Evolutionary conservation across 2,329 filamentous ascomycete species (phyloP).

Genomic region (Cordyceps cateniannulata): DNA sequence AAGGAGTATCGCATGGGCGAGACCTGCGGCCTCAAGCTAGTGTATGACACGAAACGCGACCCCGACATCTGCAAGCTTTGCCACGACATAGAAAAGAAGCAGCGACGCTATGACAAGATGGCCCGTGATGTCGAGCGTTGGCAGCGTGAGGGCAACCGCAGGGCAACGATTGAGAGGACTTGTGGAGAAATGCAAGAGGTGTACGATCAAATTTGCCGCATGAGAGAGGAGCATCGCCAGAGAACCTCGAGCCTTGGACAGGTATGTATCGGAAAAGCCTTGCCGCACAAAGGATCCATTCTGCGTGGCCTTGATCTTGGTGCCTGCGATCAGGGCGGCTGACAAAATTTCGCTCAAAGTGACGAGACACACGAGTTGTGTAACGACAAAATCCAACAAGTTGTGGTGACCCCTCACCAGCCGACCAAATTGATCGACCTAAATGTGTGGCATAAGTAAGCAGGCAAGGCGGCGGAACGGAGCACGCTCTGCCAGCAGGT

Average conservation of each 20-base stretch:
- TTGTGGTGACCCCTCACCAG: constrained; percentile 10
- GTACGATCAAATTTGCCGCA: constrained; percentile 48
- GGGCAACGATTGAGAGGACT: constrained; percentile 66
- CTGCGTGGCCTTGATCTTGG: neutral
- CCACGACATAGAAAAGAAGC: constrained; percentile 82
- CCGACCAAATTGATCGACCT: constrained; percentile 10
- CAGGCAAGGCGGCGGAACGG: constrained; percentile 1
- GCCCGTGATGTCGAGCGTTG: constrained; percentile 68
- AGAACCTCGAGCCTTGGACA: constrained; percentile 29
- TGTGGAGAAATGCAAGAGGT: constrained; percentile 63
- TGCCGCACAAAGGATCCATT: neutral
- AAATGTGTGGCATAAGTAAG: constrained; percentile 6
- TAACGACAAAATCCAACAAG: constrained; percentile 4
- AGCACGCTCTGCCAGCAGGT: constrained; percentile 10
- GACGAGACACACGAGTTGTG: neutral
- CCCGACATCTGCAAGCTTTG: constrained; percentile 72
- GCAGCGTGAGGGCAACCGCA: constrained; percentile 67
- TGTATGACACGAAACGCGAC: constrained; percentile 65
- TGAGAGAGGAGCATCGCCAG: constrained; percentile 35
- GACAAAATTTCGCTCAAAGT: constrained; percentile 7
- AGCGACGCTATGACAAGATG: constrained; percentile 68
- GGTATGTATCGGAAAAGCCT: constrained; percentile 18
- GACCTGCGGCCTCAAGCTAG: constrained; percentile 89
- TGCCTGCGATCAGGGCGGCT: neutral
- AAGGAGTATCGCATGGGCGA: constrained; percentile 94